A percentile compares a stretch with the other conserved stretches of the same genome.
Conservation (phyloP, 2,329 filamentous ascomycete genomes). For the Dactylellina sp. region DNA sequence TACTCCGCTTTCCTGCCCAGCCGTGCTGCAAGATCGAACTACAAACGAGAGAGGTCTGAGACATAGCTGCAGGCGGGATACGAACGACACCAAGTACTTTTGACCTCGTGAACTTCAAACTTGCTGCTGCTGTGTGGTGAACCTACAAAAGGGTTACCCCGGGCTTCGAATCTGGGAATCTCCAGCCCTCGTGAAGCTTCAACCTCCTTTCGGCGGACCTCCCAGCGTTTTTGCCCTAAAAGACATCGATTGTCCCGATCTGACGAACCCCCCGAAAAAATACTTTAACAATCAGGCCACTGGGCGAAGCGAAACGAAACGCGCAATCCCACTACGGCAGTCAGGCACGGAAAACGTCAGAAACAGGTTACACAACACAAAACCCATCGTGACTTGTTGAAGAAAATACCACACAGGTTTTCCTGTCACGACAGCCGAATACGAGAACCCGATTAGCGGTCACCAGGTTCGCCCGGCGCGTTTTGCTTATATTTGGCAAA, state of each 20-base stretch:
- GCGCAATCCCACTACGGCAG: constrained; percentile 9
- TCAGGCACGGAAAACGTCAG: neutral
- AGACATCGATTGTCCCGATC: too few species aligned
- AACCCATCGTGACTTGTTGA: neutral
- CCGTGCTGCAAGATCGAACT: constrained; percentile 14
- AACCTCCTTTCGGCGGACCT: too few species aligned
- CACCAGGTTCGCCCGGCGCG: neutral
- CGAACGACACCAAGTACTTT: too few species aligned
- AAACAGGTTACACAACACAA: constrained; percentile 23
- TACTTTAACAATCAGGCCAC: neutral
- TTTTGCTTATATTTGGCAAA: neutral
- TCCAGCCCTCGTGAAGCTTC: too few species aligned
- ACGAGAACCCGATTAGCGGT: constrained; percentile 15
- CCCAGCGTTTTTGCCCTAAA: too few species aligned
- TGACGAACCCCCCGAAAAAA: too few species aligned
- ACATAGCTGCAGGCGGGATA: too few species aligned
- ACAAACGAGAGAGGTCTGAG: neutral
- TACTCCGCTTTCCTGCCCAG: neutral
- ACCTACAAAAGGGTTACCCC: too few species aligned
- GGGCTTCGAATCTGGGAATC: too few species aligned
- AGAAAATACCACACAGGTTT: constrained; percentile 46
- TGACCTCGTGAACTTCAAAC: too few species aligned
- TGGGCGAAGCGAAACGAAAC: neutral
- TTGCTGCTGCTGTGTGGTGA: too few species aligned
- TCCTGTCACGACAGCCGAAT: constrained; percentile 5